A percentile compares a stretch with the other conserved stretches of the same genome.
phyloP scores from a whole-genome alignment of 1,284 basidiomycete genomes.

The Papiliotrema laurentii region DNA sequence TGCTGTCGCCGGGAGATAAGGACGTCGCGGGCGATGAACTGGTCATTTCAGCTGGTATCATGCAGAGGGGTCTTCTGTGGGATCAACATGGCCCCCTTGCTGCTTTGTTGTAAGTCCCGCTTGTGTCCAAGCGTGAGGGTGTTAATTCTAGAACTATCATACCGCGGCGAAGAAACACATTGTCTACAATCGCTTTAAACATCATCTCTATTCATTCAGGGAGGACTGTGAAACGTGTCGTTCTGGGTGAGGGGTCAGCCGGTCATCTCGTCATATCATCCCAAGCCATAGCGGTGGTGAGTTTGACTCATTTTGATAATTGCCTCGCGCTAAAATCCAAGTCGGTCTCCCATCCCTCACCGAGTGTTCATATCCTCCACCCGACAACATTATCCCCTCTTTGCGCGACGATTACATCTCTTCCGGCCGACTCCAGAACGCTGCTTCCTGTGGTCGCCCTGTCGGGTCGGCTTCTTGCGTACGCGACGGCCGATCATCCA shows the following conservation, averaged over 20 bases:
- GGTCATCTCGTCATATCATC: conserved; percentile 18
- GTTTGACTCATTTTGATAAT: conserved; percentile 6
- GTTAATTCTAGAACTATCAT: background rate
- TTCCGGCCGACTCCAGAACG: conserved; percentile 15
- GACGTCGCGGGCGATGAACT: background rate
- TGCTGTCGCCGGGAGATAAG: background rate
- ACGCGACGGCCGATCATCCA: conserved; percentile 25
- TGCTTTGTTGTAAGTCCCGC: conserved; percentile 20
- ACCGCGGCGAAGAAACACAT: background rate
- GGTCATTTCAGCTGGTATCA: background rate
- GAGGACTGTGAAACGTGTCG: conserved; percentile 22
- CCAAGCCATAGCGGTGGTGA: conserved; percentile 28
- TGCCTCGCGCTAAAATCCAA: conserved; percentile 10
- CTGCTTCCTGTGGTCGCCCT: conserved; percentile 26
- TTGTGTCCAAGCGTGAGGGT: background rate
- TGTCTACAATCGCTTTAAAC: conserved; percentile 6
- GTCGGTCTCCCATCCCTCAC: conserved; percentile 26
- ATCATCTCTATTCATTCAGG: conserved; percentile 26
- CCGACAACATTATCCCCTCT: conserved; percentile 17
- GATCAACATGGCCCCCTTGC: conserved; percentile 12
- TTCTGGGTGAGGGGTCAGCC: conserved; percentile 21
- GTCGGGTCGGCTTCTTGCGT: conserved; percentile 34
- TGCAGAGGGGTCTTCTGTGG: background rate
- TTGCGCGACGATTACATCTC: conserved; percentile 8
- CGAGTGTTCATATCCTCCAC: conserved; percentile 28